Base-by-base conservation (phyloP, 2,329 filamentous ascomycete species). In the Microascus cirrosus region DNA sequence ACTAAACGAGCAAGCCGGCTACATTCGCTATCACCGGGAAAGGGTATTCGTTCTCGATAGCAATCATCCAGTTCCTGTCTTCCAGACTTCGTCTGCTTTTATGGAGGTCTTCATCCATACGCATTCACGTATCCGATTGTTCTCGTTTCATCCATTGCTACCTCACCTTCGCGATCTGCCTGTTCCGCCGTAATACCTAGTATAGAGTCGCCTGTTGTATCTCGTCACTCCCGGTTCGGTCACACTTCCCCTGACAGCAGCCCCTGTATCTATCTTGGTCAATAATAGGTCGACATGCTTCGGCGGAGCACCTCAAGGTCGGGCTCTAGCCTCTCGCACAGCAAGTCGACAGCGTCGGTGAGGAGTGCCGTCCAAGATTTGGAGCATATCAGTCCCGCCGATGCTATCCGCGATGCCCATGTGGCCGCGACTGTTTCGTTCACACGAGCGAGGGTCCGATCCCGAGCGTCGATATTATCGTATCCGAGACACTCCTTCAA, bases 401-500 rank as follows among this genome's bases (percentile, higher is more conserved):
- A 71, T 3, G 79, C 80, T 2, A 76, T 80, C 54, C 74, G 80
- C 57, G 81, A 87, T 67, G 85, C 85, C 8, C 78, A 82, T 45
- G 76, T 79, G 45, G 85, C 85, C 24, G 85, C 85, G 8, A 71
- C 74, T 36, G 72, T 84, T 64, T 86, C 85, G 1, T 88, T 81
- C 65, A 67, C 72, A 7, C 74, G 78, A 60, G 78, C 79, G n/a
- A 73, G 73, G 57, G 72, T 72, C 39, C 71, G 73, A 13, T 70
- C 65, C 45, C 71, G 64, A 59, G 65, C 66, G 22, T 50, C 45
- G 20, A 24, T 24, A 50, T 11, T 24, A 2, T 50, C 22, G 22
- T 20, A 50, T 13, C 20, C 45, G 45, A 50, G 22, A 22, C 12
- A 50, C 45, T 50, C 45, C 20, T 24, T 24, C 45, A 13, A 24